Conservation (phyloP, 2,329 filamentous ascomycete genomes). For the Tolypocladium inflatum region DNA sequence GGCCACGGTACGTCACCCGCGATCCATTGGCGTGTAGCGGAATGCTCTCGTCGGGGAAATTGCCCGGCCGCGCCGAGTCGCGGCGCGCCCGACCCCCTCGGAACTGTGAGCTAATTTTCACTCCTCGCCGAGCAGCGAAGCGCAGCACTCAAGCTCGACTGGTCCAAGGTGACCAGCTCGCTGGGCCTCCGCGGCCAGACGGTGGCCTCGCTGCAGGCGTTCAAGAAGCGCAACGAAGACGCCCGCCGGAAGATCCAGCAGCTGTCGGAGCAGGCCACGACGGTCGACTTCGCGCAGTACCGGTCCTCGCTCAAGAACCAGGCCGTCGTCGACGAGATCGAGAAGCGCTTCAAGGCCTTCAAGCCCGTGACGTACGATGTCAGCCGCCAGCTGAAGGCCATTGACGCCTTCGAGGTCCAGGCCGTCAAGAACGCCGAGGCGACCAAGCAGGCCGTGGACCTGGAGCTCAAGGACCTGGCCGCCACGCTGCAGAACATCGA, state of each 20-base stretch:
- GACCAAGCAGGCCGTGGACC: conserved; percentile 92
- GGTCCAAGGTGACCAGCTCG: conserved; percentile 87
- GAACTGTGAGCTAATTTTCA: conserved; percentile 45
- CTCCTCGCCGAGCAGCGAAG: conserved; percentile 59
- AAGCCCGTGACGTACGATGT: conserved; percentile 93
- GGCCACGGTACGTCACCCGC: conserved; percentile 53
- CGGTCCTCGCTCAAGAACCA: conserved; percentile 90
- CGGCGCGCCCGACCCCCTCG: not conserved
- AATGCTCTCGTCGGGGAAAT: not conserved
- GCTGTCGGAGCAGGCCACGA: conserved; percentile 75
- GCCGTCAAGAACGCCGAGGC: conserved; percentile 94
- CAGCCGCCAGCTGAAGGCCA: conserved; percentile 88
- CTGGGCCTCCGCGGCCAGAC: conserved; percentile 96
- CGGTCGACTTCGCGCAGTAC: conserved; percentile 91
- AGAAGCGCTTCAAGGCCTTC: conserved; percentile 88
- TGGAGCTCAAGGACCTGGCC: conserved; percentile 86
- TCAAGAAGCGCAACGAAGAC: conserved; percentile 99
- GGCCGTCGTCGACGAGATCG: conserved; percentile 90
- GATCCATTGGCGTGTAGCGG: conserved; percentile 14
- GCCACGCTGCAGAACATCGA: conserved; percentile 97
- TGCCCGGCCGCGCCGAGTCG: not conserved
- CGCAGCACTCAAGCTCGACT: conserved; percentile 98
- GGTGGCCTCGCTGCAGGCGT: conserved; percentile 79
- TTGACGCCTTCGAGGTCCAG: conserved; percentile 95
- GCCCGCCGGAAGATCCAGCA: conserved; percentile 85